These are phyloP conservation scores for Clonostachys rosea DNA, from an alignment of 2,329 filamentous ascomycete species.

Conservation along the genomic window DNA sequence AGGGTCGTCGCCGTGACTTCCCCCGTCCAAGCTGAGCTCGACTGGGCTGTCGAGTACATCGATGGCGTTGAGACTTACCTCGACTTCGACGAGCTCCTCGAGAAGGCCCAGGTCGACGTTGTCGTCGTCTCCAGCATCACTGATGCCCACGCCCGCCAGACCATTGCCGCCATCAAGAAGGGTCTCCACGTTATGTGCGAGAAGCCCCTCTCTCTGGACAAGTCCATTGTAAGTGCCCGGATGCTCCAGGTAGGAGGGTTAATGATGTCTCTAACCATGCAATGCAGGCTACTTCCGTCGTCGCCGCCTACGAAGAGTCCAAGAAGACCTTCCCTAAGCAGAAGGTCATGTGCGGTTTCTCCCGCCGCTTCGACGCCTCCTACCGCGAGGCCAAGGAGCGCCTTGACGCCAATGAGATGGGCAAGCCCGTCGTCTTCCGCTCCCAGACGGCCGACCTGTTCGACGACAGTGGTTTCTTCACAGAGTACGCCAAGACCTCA, in stretches of 20 bases:
- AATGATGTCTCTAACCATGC: slow-evolving; percentile 27
- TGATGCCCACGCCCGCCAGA: slow-evolving; percentile 52
- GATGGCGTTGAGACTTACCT: slow-evolving; percentile 35
- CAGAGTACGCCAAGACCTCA: slow-evolving; percentile 58
- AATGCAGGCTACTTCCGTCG: slow-evolving; percentile 51
- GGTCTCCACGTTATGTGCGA: slow-evolving; percentile 54
- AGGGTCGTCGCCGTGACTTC: slow-evolving; percentile 43
- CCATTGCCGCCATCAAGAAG: slow-evolving; percentile 48
- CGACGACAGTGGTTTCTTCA: slow-evolving; percentile 63
- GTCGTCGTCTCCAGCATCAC: slow-evolving; percentile 35
- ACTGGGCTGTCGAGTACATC: slow-evolving; percentile 36
- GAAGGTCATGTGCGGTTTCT: too few species aligned
- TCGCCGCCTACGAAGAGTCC: slow-evolving; percentile 48
- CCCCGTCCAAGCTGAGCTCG: slow-evolving; percentile 34
- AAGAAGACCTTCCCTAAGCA: slow-evolving; percentile 41
- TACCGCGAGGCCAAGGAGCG: slow-evolving; percentile 47
- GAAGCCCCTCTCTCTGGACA: slow-evolving; percentile 53
- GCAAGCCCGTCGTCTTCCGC: slow-evolving; percentile 55
- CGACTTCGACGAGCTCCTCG: slow-evolving; percentile 40
- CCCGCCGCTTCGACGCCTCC: too few species aligned
- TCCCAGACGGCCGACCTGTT: slow-evolving; percentile 66
- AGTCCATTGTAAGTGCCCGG: slow-evolving; percentile 47
- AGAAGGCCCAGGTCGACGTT: slow-evolving; percentile 31
- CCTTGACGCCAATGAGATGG: slow-evolving; percentile 50
- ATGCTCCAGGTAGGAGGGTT: slow-evolving; percentile 15